Base-by-base conservation (phyloP, 495 filamentous ascomycete genomes). In the Apiosordaria backusii region DNA sequence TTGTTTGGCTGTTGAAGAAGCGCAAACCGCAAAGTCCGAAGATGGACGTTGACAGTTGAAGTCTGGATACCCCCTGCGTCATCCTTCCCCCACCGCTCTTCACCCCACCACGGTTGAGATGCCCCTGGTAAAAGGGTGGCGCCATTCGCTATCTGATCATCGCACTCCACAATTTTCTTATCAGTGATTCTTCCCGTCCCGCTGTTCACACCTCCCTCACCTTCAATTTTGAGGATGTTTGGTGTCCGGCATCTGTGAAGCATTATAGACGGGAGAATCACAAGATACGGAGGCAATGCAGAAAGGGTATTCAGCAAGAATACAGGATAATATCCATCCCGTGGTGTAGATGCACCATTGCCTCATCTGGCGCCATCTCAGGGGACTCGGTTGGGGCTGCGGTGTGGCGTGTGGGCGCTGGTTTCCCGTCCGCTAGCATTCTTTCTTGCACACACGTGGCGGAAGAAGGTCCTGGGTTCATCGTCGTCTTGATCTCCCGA, bases 381-480 rank as follows among this genome's bases (percentile, higher is more conserved):
- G 35, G 35, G n/a, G 35, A 45, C 5, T 45, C 9, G 5, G 35
- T 35, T 35, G 29, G 3, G 2, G 35, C 35, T 45, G 35, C 35
- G 35, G 35, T 45, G 35, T 45, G 35, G n/a, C 22, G 27, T 59
- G 60, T 5, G 62, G 53, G 35, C 35, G 35, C 35, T 58, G 55
- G 52, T 55, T 62, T 60, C 57, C 58, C 24, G 66, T 66, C 26
- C 59, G 15, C 24, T 61, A 18, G 18, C 24, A 25, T 21, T 66
- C 67, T 60, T 60, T 62, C 64, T 64, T 65, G 35, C 50, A 50
- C 67, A 69, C 67, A 69, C 67, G 67, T 69, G 67, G 67, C 58
- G 57, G 61, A 63, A 65, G 45, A 59, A 19, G 35, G 52, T 24
- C 50, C 35, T 27, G 52, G 10, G 21, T 18, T 18, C 40, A 55